Evolutionary conservation across 2,329 filamentous ascomycete genomes (phyloP), one percentile per base, ranked within the genome.

Genomic region (Colletotrichum musicola): DNA sequence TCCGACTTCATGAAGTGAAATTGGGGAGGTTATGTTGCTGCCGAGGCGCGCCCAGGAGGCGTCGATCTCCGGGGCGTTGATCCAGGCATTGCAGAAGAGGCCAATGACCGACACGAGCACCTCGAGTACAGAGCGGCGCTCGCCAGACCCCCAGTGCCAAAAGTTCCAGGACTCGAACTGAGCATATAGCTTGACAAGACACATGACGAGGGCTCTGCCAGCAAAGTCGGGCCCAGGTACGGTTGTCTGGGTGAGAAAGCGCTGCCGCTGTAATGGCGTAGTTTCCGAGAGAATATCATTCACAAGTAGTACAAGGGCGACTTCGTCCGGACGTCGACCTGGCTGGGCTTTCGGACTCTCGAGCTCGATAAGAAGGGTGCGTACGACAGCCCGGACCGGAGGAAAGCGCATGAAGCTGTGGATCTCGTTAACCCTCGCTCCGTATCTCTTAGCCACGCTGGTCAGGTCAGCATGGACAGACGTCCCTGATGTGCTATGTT

Each of bases 341-440:
- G 49, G 10, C 16, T 68, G 65, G 10, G 65, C 65, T 42, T 60
- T 49, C 2, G 67, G 56, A 22, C 42, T 63, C 18, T 69, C 65
- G 9, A 70, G 55, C 44, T 70, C 64, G 46, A 69, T 65, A n/a
- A 70, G 50, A n/a, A 70, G 57, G 13, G 64, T 70, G 12, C 59
- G 60, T 3, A 62, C 6, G 4, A 60, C 61, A 18, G 59, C 55
- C 14, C 64, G 35, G 38, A 62, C 65, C 14, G 60, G 65, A 5
- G 54, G 53, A 22, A 64, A 70, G 10, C 44, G 60, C 64, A 69
- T 61, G 42, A 69, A 69, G 16, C 44, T 64, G 27, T 70, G 65
- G 4, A 70, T 38, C 4, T 51, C 38, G 18, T 70, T 69, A 18
- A 69, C 46, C 35, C 6, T 16, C 22, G 64, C 46, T 42, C 38